These are phyloP conservation scores for Pseudonitzschia pungens DNA, from an alignment of 108 stramenopile species.

Conservation along the genomic window DNA sequence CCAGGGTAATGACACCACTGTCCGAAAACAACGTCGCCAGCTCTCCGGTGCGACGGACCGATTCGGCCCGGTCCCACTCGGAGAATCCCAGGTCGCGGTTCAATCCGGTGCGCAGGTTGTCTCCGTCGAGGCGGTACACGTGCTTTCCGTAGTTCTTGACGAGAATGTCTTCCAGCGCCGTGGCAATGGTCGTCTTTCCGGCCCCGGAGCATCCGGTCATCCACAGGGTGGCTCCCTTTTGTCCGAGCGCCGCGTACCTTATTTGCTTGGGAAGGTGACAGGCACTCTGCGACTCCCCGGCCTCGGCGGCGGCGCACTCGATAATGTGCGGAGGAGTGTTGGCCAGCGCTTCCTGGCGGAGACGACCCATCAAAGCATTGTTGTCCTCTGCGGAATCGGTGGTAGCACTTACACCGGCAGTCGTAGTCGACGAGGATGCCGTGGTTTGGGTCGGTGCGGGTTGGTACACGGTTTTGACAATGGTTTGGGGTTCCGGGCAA, in stretches of 20 bases:
- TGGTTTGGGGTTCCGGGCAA: conserved; percentile 16
- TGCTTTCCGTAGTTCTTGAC: conserved; percentile 94
- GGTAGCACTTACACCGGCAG: conserved; percentile 10
- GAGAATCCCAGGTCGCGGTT: conserved; percentile 96
- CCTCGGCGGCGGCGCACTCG: conserved; percentile 91
- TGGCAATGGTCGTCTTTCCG: conserved; percentile 98
- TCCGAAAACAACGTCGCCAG: conserved; percentile 95
- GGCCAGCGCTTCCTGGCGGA: conserved; percentile 77
- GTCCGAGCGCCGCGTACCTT: conserved; percentile 89
- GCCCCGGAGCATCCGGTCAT: conserved; percentile 96
- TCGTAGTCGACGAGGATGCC: conserved; percentile 9
- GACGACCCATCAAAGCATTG: conserved; percentile 57
- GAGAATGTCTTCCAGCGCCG: conserved; percentile 92
- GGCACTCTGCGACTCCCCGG: conserved; percentile 87
- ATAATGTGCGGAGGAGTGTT: conserved; percentile 95
- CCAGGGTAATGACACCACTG: conserved; percentile 94
- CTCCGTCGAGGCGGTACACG: conserved; percentile 96
- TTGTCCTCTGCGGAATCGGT: conserved; percentile 21
- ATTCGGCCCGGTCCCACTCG: conserved; percentile 94
- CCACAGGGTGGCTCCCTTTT: conserved; percentile 98
- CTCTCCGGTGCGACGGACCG: conserved; percentile 95
- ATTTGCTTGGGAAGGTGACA: conserved; percentile 88
- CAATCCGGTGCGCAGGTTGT: conserved; percentile 94
- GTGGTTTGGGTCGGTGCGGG: background rate
- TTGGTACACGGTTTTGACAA: conserved; percentile 23